Base-by-base conservation (phyloP, 768 basidiomycete genomes). In the Agrocybe chaxingu region DNA sequence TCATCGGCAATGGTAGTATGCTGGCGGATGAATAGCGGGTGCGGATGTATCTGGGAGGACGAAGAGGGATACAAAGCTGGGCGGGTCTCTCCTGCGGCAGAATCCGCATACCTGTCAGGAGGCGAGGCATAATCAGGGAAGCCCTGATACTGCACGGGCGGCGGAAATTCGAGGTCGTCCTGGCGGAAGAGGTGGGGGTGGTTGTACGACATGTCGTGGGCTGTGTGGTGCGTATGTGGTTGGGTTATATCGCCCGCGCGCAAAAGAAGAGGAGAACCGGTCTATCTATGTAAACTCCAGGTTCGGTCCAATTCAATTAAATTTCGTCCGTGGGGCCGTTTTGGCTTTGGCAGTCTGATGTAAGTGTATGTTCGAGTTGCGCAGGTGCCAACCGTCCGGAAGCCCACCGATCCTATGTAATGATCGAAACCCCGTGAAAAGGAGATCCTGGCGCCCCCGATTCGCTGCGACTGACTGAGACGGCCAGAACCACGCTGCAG, bases 271-370 rank as follows among this genome's bases (percentile, higher is more conserved):
- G 55, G 57, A 58, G 60, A 61, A 57, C 53, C 41, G 43, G 52
- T 24, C 55, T 61, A 58, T 55, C 54, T 57, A 58, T 57, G 54
- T 48, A 57, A 57, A 57, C 48, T 49, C 38, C 44, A 42, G 47
- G 47, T 32, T 46, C 32, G 50, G 54, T 46, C 51, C 24, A 24
- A 55, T 50, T 59, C 53, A 55, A 61, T 60, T 61, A 60, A 64
- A 64, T 57, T 55, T 61, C 58, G 57, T 60, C 47, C 62, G 64
- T 63, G 62, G 63, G 59, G 59, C 58, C 49, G 60, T 64, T 56
- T 63, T 64, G 57, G 55, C 57, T 66, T 67, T 65, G 58, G 62
- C 62, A 65, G 62, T 62, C 62, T 65, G 62, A 66, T 67, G 62
- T 62, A 63, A 58, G 54, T 60, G 59, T 62, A 62, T 66, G 62